Conservation (phyloP, 495 filamentous ascomycete genomes). For the Xylaria flabelliformis region DNA sequence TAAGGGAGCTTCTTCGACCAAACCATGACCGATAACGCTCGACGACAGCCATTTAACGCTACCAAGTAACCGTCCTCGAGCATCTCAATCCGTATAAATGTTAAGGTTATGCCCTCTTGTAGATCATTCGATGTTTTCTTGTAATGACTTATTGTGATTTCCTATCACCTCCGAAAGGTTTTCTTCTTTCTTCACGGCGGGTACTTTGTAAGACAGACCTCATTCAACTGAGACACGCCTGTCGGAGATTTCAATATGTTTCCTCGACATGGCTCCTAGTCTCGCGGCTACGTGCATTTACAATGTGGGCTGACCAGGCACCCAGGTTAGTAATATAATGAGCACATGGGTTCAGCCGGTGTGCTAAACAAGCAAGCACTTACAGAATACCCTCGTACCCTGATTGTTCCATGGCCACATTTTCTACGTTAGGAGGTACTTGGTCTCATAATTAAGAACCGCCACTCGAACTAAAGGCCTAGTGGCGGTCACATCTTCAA, state of each 20-base stretch:
- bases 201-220: slow-evolving; percentile 12
- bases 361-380: slow-evolving; percentile 2
- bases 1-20: neutral
- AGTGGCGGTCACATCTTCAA: neutral
- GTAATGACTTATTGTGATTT: neutral
- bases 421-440: neutral
- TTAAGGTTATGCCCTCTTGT: neutral
- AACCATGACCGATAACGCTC: neutral
- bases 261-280: slow-evolving; percentile 7
- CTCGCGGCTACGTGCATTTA: slow-evolving; percentile 22
- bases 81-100: neutral
- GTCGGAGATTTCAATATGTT: slow-evolving; percentile 19
- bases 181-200: neutral
- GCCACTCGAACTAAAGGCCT: neutral
- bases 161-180: too few relatives aligned
- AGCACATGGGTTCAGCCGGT: neutral
- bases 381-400: neutral
- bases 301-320: neutral
- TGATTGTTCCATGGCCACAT: neutral
- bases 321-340: neutral
- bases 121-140: neutral
- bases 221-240: slow-evolving; percentile 13
- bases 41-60: neutral
- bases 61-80: neutral
- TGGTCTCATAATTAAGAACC: neutral